Evolutionary conservation across 106 monocot species (phyloP), one percentile per base, ranked within the genome.

Genomic region (Xerophyta viscosa): DNA sequence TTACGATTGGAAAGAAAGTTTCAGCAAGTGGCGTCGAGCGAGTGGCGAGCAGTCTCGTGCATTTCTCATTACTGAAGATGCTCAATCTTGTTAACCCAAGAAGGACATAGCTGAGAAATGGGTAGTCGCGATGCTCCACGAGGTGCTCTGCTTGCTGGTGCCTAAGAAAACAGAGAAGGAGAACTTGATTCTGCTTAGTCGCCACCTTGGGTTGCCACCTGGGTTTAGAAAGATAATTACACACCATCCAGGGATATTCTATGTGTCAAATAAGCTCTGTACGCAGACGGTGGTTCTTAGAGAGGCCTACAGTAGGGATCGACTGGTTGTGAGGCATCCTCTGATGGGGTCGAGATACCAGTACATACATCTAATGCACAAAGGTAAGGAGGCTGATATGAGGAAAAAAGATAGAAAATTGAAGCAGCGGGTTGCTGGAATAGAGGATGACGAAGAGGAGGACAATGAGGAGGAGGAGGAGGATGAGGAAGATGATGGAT

Each of bases 81-180:
- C 71, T 6, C 43, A 62, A 4, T 67, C 65, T 53, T 62, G 85
- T 3, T 49, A 64, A 2, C 78, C 76, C 7, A 65, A 46, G 41
- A 82, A 85, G 21, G 78, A 74, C 18, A 21, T 77, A 8, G 36
- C 46, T 7, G 86, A 99, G 55, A 99, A 90, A 60, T 86, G 98
- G 98, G 66, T 64, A n/a, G 90, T 90, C n/a, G 98, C 73, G 22
- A 64, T 86, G 63, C 41, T 99, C 24, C 90, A 90, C 26, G 98
- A 98, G 73, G 43, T 82, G 2, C 62, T 90, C 8, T 66, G 58
- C 33, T 51, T 99, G 46, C 42, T 77, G 8, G 50, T 90, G 10
- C 37, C 63, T 13, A 99, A 83, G 82, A 99, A 99, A 71, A 86
- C 68, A 4, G 82, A 79, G 60, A 79, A 65, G 76, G 79, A 76